Conservation (phyloP, 2,329 filamentous ascomycete genomes). For the Gnomoniopsis smithogilvyi region DNA sequence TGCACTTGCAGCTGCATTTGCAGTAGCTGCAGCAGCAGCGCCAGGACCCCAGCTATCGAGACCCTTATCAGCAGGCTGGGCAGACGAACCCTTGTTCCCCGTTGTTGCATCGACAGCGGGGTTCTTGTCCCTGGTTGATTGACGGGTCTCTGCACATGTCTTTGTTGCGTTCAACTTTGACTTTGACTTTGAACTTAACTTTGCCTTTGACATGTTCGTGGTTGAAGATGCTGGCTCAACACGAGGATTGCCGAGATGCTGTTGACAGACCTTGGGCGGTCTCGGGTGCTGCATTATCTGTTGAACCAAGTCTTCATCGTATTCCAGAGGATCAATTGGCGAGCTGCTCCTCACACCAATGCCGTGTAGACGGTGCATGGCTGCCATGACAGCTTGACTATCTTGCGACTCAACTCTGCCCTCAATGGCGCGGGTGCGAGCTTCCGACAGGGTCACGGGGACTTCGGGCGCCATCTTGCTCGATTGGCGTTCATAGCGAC, state of each 20-base stretch:
- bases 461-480: constrained; percentile 14
- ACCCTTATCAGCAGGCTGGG: background rate
- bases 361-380: constrained; percentile 36
- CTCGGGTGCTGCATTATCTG: background rate
- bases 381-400: constrained; percentile 39
- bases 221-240: background rate
- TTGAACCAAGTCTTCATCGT: background rate
- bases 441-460: constrained; percentile 25
- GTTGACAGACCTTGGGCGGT: constrained; percentile 12
- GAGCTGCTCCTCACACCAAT: constrained; percentile 24
- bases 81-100: background rate
- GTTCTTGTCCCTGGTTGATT: background rate
- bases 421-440: constrained; percentile 25
- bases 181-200: background rate
- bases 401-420: constrained; percentile 39
- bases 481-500: constrained; percentile 12
- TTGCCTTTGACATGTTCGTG: too few relatives aligned
- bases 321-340: constrained; percentile 1
- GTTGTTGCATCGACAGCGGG: constrained; percentile 12
- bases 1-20: background rate
- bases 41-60: background rate
- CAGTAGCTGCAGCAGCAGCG: background rate
- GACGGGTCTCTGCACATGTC: background rate
- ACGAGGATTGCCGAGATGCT: background rate
- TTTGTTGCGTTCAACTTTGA: background rate